These are phyloP conservation scores for Copromyces sp. DNA, from an alignment of 495 filamentous ascomycete genomes.

Conservation along the genomic window DNA sequence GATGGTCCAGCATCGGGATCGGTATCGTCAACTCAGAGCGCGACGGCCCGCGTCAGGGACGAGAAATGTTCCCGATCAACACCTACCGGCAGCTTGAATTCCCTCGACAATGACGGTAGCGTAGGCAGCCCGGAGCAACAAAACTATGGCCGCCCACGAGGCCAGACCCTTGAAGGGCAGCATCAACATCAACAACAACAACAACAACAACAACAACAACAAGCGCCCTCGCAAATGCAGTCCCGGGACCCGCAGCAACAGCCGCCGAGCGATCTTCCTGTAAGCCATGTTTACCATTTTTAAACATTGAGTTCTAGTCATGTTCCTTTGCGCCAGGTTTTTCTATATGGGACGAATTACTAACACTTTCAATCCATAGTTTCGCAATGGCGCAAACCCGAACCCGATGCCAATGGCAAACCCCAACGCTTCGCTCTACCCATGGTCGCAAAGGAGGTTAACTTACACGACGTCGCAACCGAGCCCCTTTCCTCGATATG, in stretches of 20 bases:
- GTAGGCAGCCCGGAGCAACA: conserved; percentile 41
- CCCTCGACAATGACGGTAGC: conserved; percentile 35
- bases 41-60: conserved; percentile 33
- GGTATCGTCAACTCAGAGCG: conserved; percentile 23
- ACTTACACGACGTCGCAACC: conserved; percentile 75
- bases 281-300: conserved; percentile 17
- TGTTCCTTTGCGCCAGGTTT: not conserved
- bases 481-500: conserved; percentile 93
- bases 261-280: conserved; percentile 37
- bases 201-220: conserved; percentile 18
- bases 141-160: conserved; percentile 24
- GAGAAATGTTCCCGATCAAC: conserved; percentile 41
- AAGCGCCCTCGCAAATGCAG: conserved; percentile 3
- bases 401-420: conserved; percentile 20
- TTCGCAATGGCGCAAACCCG: conserved; percentile 32
- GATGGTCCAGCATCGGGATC: conserved; percentile 31
- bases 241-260: conserved; percentile 6
- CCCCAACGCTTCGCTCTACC: conserved; percentile 62
- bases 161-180: conserved; percentile 23
- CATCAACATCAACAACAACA: conserved; percentile 15
- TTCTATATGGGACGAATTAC: not conserved
- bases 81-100: conserved; percentile 47
- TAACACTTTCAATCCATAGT: conserved; percentile 20
- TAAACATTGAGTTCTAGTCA: not conserved
- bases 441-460: conserved; percentile 86